phyloP scores from a whole-genome alignment of 805 yeast genomes.

The Teunomyces kruisii region DNA sequence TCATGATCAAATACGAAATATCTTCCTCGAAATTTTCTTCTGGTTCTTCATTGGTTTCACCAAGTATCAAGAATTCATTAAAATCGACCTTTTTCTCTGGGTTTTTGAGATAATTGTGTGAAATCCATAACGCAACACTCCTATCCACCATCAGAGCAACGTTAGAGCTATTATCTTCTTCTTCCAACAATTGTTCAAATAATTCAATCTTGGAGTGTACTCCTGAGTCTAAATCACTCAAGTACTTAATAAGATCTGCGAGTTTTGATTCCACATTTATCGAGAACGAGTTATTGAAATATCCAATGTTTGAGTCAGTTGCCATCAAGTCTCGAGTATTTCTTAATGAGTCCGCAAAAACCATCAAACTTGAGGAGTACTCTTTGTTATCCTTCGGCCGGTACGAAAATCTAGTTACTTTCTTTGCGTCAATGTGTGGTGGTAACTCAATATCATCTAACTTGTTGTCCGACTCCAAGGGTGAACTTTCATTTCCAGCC shows the following conservation, averaged over 20 bases:
- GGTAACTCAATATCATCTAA: slow-evolving; percentile 39
- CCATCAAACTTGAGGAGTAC: slow-evolving; percentile 15
- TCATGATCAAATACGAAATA: slow-evolving; percentile 27
- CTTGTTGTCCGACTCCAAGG: slow-evolving; percentile 15
- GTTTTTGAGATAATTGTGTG: slow-evolving; percentile 18
- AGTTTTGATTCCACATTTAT: slow-evolving; percentile 21
- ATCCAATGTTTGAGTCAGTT: slow-evolving; percentile 4
- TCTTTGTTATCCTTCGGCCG: slow-evolving; percentile 5
- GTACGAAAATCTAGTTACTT: slow-evolving; percentile 17
- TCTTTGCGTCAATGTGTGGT: slow-evolving; percentile 33
- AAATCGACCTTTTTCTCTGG: slow-evolving; percentile 25
- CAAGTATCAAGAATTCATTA: slow-evolving; percentile 17
- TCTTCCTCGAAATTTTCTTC: slow-evolving; percentile 20
- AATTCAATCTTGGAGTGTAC: slow-evolving; percentile 3
- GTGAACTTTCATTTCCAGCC: slow-evolving; percentile 1
- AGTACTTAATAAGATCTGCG: slow-evolving; percentile 4
- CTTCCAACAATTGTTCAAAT: slow-evolving; percentile 17
- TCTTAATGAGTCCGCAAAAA: slow-evolving; percentile 13
- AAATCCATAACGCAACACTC: slow-evolving; percentile 32
- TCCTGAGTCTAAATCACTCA: neutral
- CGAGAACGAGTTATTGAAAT: slow-evolving; percentile 18
- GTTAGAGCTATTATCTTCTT: slow-evolving; percentile 1
- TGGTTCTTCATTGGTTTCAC: slow-evolving; percentile 14
- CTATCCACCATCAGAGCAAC: slow-evolving; percentile 5
- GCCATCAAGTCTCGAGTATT: neutral